These are phyloP conservation scores for Yarrowia porcina DNA, from an alignment of 805 yeast species.

Conservation along the genomic window DNA sequence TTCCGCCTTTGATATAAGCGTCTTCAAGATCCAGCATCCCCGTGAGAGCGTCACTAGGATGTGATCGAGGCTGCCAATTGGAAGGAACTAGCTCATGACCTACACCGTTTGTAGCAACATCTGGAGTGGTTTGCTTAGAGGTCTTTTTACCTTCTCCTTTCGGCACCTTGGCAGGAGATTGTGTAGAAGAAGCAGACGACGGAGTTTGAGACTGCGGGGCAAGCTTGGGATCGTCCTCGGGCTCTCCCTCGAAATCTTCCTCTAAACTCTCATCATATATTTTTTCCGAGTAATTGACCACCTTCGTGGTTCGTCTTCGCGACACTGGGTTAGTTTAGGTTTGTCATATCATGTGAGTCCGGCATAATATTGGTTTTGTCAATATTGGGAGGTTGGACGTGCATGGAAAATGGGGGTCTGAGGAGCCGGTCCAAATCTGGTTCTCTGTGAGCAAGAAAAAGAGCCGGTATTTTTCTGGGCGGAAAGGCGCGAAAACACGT, in stretches of 20 bases:
- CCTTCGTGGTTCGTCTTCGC: slow-evolving; percentile 20
- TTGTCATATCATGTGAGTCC: background rate
- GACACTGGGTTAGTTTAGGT: slow-evolving; percentile 20
- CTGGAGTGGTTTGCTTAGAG: slow-evolving; percentile 5
- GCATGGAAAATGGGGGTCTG: slow-evolving; percentile 1
- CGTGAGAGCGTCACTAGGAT: slow-evolving; percentile 3
- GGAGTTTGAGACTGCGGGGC: background rate
- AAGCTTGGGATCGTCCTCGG: background rate
- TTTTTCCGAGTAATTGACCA: slow-evolving; percentile 23
- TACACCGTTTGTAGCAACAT: background rate
- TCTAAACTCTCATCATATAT: slow-evolving; percentile 16
- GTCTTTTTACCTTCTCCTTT: slow-evolving; percentile 5
- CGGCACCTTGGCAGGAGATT: background rate
- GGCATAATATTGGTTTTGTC: slow-evolving; percentile 6
- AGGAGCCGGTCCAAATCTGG: background rate
- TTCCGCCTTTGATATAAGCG: slow-evolving; percentile 5
- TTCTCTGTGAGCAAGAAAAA: background rate
- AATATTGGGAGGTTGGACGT: slow-evolving; percentile 21
- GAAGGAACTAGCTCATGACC: background rate
- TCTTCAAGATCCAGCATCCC: background rate
- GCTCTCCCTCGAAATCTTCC: slow-evolving; percentile 2
- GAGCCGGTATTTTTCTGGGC: background rate
- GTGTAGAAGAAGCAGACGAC: slow-evolving; percentile 1
- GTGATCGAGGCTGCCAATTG: slow-evolving; percentile 15
- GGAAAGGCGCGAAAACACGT: background rate